phyloP scores from a whole-genome alignment of 1,139 yeast species.

The Kazachstania sp. region DNA sequence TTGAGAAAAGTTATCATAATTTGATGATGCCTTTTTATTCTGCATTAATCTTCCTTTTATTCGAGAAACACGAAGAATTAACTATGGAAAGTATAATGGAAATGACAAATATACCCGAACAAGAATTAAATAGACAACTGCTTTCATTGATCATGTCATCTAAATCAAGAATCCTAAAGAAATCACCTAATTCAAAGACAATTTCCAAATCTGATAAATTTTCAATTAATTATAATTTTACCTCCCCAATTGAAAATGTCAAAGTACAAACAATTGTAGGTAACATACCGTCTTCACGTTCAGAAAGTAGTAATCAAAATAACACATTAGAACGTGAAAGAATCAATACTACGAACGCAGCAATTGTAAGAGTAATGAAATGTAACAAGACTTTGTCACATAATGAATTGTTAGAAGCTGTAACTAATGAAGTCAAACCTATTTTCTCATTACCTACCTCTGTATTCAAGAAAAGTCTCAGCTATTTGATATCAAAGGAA shows the following conservation, averaged over 20 bases:
- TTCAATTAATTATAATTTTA: conserved; percentile 60
- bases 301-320: conserved; percentile 1
- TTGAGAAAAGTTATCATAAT: conserved; percentile 64
- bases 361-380: conserved; percentile 83
- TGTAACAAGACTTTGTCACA: conserved; percentile 55
- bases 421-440: conserved; percentile 35
- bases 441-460: conserved; percentile 65
- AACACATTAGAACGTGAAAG: conserved; percentile 37
- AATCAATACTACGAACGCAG: conserved; percentile 69
- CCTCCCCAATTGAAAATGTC: conserved; percentile 61
- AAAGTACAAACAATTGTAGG: conserved; percentile 63
- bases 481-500: conserved; percentile 72
- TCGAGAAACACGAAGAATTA: conserved; percentile 45
- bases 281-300: not conserved
- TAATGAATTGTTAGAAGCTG: conserved; percentile 55
- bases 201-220: conserved; percentile 59
- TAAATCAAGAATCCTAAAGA: conserved; percentile 59
- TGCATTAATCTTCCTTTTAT: conserved; percentile 65
- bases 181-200: conserved; percentile 68
- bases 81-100: conserved; percentile 56
- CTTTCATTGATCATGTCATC: conserved; percentile 85
- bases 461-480: conserved; percentile 70
- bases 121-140: conserved; percentile 66
- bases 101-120: conserved; percentile 62
- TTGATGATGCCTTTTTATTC: conserved; percentile 76